Conservation (phyloP, 2,329 filamentous ascomycete genomes). For the Phaeoacremonium minimum region DNA sequence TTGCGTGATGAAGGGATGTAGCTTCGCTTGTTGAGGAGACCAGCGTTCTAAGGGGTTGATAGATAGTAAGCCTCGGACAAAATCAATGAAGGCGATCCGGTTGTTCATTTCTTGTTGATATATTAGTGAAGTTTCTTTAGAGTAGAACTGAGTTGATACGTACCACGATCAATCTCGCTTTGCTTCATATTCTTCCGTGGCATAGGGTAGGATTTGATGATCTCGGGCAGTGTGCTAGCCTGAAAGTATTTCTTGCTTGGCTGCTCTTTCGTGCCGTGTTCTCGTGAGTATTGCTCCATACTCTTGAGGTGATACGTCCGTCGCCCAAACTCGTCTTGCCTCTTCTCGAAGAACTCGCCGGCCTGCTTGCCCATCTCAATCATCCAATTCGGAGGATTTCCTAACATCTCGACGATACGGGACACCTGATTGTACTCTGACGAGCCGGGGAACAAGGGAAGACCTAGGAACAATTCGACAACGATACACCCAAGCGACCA, state of each 20-base stretch:
- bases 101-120: constrained; percentile 86
- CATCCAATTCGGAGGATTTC: constrained; percentile 97
- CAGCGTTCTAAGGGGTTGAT: constrained; percentile 96
- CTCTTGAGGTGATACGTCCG: constrained; percentile 89
- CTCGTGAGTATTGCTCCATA: constrained; percentile 95
- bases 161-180: constrained; percentile 92
- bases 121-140: constrained; percentile 2
- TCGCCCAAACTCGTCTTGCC: constrained; percentile 84
- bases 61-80: constrained; percentile 86
- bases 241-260: constrained; percentile 99
- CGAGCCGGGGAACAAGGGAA: constrained; percentile 92
- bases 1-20: constrained; percentile 98
- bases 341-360: constrained; percentile 94
- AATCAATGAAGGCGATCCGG: constrained; percentile 94
- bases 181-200: constrained; percentile 99
- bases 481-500: constrained; percentile 99
- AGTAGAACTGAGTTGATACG: constrained; percentile 18
- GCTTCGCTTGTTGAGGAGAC: constrained; percentile 95
- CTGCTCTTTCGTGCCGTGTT: constrained; percentile 95
- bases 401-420: constrained; percentile 96
- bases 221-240: constrained; percentile 88
- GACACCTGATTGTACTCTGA: constrained; percentile 99
- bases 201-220: constrained; percentile 97
- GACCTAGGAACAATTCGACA: constrained; percentile 90
- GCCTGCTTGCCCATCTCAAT: constrained; percentile 98